Conservation (phyloP, 2,329 filamentous ascomycete species). For the Xylariaceae sp. region DNA sequence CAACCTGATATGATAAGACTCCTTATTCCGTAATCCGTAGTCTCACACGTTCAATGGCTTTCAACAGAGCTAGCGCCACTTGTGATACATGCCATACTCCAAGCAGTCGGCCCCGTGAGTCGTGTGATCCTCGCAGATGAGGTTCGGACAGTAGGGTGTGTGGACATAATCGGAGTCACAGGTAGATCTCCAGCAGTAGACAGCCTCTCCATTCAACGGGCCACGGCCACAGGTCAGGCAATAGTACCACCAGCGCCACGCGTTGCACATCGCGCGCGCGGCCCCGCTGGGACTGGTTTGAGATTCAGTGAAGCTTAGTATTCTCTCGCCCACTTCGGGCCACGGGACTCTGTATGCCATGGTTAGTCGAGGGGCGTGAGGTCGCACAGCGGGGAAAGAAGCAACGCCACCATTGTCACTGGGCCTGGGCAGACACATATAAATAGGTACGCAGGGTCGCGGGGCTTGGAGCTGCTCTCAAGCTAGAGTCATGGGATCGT, state of each 20-base stretch:
- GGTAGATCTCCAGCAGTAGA: slow-evolving; percentile 21
- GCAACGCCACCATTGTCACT: slow-evolving; percentile 7
- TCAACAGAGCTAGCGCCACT: slow-evolving; percentile 6
- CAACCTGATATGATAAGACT: too few relatives aligned
- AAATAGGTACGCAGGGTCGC: background rate
- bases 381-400: background rate
- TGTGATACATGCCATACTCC: slow-evolving; percentile 24
- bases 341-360: background rate
- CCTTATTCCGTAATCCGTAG: background rate
- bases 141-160: slow-evolving; percentile 23
- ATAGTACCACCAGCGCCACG: slow-evolving; percentile 27
- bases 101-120: slow-evolving; percentile 21
- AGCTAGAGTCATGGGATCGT: background rate
- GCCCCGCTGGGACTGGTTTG: background rate
- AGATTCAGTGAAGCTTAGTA: background rate
- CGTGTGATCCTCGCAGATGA: slow-evolving; percentile 18
- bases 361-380: background rate
- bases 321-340: background rate
- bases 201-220: slow-evolving; percentile 19
- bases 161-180: slow-evolving; percentile 25
- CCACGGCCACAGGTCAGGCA: slow-evolving; percentile 24
- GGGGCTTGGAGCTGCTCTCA: slow-evolving; percentile 5
- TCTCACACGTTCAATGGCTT: background rate
- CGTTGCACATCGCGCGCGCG: slow-evolving; percentile 20
- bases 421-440: background rate